These are phyloP conservation scores for Pseudonectria foliicola DNA, from an alignment of 2,329 filamentous ascomycete genomes.

Conservation along the genomic window DNA sequence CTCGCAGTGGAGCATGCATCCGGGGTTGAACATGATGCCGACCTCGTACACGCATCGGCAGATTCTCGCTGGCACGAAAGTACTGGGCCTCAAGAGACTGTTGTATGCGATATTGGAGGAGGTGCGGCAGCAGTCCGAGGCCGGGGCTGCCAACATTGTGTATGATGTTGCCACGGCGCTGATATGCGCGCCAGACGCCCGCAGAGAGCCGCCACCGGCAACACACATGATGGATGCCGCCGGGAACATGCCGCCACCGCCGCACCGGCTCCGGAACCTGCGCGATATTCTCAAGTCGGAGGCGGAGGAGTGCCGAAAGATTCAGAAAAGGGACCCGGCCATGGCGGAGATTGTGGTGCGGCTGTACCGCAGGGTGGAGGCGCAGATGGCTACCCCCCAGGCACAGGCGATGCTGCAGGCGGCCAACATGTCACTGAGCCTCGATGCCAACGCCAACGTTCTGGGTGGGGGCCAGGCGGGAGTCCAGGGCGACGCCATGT, in stretches of 20 bases:
- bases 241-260: constrained; percentile 27
- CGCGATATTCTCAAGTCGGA: constrained; percentile 52
- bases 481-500: constrained; percentile 32
- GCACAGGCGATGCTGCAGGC: constrained; percentile 35
- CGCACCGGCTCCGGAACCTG: constrained; percentile 47
- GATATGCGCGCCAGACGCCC: constrained; percentile 59
- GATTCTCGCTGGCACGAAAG: constrained; percentile 51
- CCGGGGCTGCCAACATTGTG: constrained; percentile 51
- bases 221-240: constrained; percentile 27
- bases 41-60: constrained; percentile 67
- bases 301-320: constrained; percentile 49
- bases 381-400: constrained; percentile 47
- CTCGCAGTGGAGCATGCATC: constrained; percentile 58
- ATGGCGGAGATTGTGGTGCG: constrained; percentile 57
- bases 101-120: constrained; percentile 61
- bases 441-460: constrained; percentile 30
- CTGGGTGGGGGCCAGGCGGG: constrained; percentile 34
- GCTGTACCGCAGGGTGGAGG: constrained; percentile 57
- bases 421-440: constrained; percentile 33
- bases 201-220: constrained; percentile 32
- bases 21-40: constrained; percentile 47
- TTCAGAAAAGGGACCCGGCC: constrained; percentile 48
- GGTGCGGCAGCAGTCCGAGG: constrained; percentile 53
- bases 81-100: constrained; percentile 55
- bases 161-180: constrained; percentile 65